Conservation (phyloP, 169 alveolate species). For the Toxoplasma gondii region DNA sequence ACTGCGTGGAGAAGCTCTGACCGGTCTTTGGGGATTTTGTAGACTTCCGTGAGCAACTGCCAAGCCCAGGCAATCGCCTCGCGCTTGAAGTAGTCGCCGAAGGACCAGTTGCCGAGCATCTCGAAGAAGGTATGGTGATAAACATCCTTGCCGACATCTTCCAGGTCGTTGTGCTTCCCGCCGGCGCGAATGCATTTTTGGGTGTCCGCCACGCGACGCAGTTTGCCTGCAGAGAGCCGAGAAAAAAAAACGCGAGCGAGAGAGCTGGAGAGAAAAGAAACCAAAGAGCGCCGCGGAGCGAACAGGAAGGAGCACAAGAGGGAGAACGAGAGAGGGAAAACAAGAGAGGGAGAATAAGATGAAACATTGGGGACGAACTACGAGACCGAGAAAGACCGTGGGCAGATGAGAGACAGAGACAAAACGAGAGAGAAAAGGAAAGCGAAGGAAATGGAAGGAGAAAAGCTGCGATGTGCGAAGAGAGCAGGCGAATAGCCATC, state of each 20-base stretch:
- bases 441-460: background rate
- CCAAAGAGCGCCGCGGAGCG: background rate
- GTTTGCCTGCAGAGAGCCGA: constrained; percentile 32
- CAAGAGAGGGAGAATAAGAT: too few relatives aligned
- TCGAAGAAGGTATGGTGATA: constrained; percentile 96
- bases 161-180: constrained; percentile 88
- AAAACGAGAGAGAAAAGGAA: background rate
- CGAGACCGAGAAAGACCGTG: too few relatives aligned
- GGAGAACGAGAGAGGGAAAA: too few relatives aligned
- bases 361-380: too few relatives aligned
- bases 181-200: constrained; percentile 96
- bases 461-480: too few relatives aligned
- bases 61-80: constrained; percentile 94
- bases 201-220: constrained; percentile 91
- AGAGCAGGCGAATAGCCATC: too few relatives aligned
- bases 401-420: background rate
- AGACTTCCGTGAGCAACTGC: constrained; percentile 89
- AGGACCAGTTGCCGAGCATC: constrained; percentile 97
- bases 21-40: constrained; percentile 81
- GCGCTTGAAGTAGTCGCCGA: constrained; percentile 94
- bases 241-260: background rate
- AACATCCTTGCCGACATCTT: constrained; percentile 95
- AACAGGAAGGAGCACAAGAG: background rate
- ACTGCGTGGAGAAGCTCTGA: background rate
- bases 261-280: background rate